Conservation (phyloP, 768 basidiomycete genomes). For the Xerocomellus amylosporus region DNA sequence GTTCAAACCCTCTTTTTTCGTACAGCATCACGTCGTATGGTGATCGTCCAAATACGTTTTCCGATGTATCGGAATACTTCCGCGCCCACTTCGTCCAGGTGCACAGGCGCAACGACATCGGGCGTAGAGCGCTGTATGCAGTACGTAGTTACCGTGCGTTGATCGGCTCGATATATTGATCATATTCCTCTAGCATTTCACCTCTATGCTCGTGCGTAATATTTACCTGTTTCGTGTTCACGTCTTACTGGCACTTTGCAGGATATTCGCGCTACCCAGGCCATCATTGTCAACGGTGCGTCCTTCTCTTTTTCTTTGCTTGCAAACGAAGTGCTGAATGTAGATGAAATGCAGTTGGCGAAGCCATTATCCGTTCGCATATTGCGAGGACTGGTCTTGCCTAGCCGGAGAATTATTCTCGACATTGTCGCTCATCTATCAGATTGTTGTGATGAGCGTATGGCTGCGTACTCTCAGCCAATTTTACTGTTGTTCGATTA, state of each 20-base stretch:
- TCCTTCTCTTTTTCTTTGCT: constrained; percentile 3
- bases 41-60: constrained; percentile 66
- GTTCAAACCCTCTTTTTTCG: background rate
- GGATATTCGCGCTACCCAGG: constrained; percentile 67
- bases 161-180: constrained; percentile 9
- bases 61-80: constrained; percentile 74
- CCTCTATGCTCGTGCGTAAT: constrained; percentile 59
- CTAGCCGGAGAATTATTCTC: constrained; percentile 8
- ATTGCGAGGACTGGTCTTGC: constrained; percentile 51
- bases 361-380: constrained; percentile 66
- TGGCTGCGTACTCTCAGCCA: constrained; percentile 3
- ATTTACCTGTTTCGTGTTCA: background rate
- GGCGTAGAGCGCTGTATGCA: constrained; percentile 58
- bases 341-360: constrained; percentile 45
- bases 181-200: constrained; percentile 51
- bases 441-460: constrained; percentile 12
- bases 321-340: constrained; percentile 1
- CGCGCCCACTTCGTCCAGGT: constrained; percentile 80
- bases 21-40: constrained; percentile 75
- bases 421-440: constrained; percentile 3
- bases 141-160: constrained; percentile 41
- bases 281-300: constrained; percentile 61
- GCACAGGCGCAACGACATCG: constrained; percentile 62
- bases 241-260: constrained; percentile 22
- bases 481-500: constrained; percentile 14